Evolutionary conservation across 192 early-diverging fungal species (phyloP).

Genomic region (Ambispora gerdemannii): DNA sequence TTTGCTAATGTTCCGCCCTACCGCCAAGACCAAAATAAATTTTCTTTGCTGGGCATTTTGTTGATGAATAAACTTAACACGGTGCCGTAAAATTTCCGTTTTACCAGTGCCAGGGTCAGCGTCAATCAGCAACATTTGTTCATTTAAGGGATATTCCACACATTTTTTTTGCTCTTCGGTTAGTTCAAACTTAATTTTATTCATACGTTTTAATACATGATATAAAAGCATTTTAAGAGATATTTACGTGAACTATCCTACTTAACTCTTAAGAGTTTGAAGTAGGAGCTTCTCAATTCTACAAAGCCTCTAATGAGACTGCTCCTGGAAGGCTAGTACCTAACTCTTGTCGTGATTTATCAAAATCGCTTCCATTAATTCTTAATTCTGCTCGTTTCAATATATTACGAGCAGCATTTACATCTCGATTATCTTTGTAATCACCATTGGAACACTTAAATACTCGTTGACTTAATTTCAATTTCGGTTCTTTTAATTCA

Average conservation of each 20-base stretch:
- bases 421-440: conserved; percentile 1
- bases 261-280: neutral
- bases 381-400: conserved; percentile 4
- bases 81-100: conserved; percentile 16
- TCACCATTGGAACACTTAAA: neutral
- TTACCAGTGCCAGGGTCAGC: conserved; percentile 15
- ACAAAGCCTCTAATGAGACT: neutral
- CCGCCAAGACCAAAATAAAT: conserved; percentile 17
- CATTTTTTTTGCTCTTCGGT: too few relatives aligned
- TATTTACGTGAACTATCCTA: conserved; percentile 17
- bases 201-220: too few relatives aligned
- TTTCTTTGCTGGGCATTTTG: neutral
- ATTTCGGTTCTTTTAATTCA: neutral
- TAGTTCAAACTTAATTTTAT: too few relatives aligned
- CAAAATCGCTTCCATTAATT: neutral
- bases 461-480: neutral
- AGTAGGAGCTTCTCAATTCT: conserved; percentile 2
- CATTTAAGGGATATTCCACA: neutral
- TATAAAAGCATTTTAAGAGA: too few relatives aligned
- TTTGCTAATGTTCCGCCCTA: neutral
- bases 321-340: neutral
- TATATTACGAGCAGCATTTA: conserved; percentile 9
- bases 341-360: too few relatives aligned
- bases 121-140: neutral
- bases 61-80: conserved; percentile 10